Percentiles rank a stretch among this genome's conserved stretches.
Conservation (phyloP, 2,329 filamentous ascomycete species). For the Penicillium sclerotigenum region DNA sequence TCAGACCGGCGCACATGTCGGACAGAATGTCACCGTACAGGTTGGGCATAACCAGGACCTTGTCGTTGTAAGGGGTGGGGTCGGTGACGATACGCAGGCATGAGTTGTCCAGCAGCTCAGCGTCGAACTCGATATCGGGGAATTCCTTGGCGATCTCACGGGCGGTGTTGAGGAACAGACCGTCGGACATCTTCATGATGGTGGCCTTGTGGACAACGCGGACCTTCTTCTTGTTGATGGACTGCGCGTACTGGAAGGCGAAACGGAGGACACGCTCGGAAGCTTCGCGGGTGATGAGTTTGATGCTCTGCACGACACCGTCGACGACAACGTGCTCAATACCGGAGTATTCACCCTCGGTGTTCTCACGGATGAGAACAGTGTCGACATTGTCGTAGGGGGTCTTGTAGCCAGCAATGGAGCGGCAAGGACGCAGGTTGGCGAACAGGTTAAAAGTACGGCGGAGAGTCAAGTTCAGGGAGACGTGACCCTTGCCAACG, state of each 20-base stretch:
- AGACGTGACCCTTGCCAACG: conserved; percentile 97
- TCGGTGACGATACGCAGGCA: conserved; percentile 99
- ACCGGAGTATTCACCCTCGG: conserved; percentile 98
- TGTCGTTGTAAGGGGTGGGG: conserved; percentile 95
- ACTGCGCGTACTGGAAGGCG: conserved; percentile 95
- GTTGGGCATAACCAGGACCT: conserved; percentile 97
- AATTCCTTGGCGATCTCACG: conserved; percentile 89
- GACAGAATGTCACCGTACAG: conserved; percentile 99
- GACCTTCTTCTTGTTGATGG: conserved; percentile 93
- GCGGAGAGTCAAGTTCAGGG: conserved; percentile 95
- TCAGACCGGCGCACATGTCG: conserved; percentile 98
- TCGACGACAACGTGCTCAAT: conserved; percentile 98
- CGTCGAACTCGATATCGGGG: conserved; percentile 93
- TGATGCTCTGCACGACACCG: conserved; percentile 98
- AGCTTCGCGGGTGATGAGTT: conserved; percentile 95
- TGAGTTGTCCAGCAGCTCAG: conserved; percentile 97
- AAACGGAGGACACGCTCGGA: conserved; percentile 94
- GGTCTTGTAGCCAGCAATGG: conserved; percentile 95
- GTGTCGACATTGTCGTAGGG: conserved; percentile 97
- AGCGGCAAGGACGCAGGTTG: conserved; percentile 97
- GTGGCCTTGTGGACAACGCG: conserved; percentile 99
- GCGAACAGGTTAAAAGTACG: conserved; percentile 99
- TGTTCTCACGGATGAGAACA: conserved; percentile 98
- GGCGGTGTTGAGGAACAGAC: conserved; percentile 90
- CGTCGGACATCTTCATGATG: conserved; percentile 99